Conservation (phyloP, 768 basidiomycete species). For the Kwoniella sp. region DNA sequence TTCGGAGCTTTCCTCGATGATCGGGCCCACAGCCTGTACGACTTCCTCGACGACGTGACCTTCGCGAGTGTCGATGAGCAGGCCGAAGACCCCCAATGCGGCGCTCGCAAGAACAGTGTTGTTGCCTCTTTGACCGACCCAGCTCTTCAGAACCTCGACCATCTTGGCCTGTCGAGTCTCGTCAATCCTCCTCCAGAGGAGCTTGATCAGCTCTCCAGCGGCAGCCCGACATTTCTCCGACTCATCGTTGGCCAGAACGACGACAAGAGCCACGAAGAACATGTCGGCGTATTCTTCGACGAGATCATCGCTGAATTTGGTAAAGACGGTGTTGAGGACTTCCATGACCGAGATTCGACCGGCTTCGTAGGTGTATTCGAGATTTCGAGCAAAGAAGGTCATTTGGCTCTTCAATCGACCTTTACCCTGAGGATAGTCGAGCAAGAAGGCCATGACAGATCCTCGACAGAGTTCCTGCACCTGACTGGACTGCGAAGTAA, state of each 20-base stretch:
- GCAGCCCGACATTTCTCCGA: slow-evolving; percentile 85
- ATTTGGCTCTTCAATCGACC: slow-evolving; percentile 84
- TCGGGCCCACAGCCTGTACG: slow-evolving; percentile 48
- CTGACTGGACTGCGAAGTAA: slow-evolving; percentile 85
- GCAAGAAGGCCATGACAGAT: slow-evolving; percentile 85
- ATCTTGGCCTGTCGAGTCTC: slow-evolving; percentile 64
- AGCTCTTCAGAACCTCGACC: slow-evolving; percentile 73
- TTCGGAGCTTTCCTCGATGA: slow-evolving; percentile 56
- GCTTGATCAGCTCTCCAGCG: slow-evolving; percentile 80
- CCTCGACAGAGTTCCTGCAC: slow-evolving; percentile 90
- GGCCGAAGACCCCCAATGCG: slow-evolving; percentile 78
- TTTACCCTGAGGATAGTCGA: slow-evolving; percentile 96
- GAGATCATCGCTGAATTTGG: slow-evolving; percentile 77
- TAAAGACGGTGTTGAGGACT: slow-evolving; percentile 76
- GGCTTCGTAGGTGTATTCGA: slow-evolving; percentile 85
- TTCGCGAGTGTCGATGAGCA: slow-evolving; percentile 61
- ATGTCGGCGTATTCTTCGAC: slow-evolving; percentile 75
- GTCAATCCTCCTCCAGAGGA: slow-evolving; percentile 70
- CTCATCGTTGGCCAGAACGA: slow-evolving; percentile 92
- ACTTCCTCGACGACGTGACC: slow-evolving; percentile 18
- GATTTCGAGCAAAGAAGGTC: slow-evolving; percentile 86
- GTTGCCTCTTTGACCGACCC: slow-evolving; percentile 66
- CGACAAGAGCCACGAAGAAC: slow-evolving; percentile 85
- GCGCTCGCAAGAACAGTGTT: slow-evolving; percentile 71
- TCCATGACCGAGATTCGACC: slow-evolving; percentile 94